Conservation (phyloP, 1,284 basidiomycete genomes). For the Cryptococcus depauperatus region DNA sequence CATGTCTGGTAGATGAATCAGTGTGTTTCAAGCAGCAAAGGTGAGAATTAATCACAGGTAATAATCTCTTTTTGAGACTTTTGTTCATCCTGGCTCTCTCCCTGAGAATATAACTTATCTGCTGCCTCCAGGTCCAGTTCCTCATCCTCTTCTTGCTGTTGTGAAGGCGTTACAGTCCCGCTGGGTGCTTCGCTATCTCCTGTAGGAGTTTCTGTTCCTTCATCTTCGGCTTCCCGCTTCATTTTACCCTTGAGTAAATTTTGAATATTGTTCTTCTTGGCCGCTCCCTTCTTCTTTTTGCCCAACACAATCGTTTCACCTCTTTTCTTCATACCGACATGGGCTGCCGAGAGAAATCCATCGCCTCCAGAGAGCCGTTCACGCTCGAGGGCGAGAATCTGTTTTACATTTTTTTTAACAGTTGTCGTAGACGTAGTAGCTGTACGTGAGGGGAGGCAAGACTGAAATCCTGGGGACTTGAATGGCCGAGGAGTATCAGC, state of each 20-base stretch:
- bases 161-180: conserved; percentile 23
- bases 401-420: conserved; percentile 40
- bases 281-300: conserved; percentile 36
- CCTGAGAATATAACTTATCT: neutral
- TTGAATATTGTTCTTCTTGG: conserved; percentile 12
- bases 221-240: conserved; percentile 11
- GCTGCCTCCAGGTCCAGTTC: conserved; percentile 14
- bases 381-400: conserved; percentile 41
- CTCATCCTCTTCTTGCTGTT: conserved; percentile 18
- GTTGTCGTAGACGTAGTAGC: conserved; percentile 25
- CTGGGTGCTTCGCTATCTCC: conserved; percentile 9
- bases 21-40: neutral
- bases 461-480: conserved; percentile 32
- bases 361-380: conserved; percentile 39
- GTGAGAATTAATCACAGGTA: conserved; percentile 34
- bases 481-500: conserved; percentile 39
- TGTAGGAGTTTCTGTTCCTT: conserved; percentile 3
- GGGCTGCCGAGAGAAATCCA: conserved; percentile 33
- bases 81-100: conserved; percentile 1
- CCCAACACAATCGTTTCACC: conserved; percentile 34
- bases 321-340: conserved; percentile 28
- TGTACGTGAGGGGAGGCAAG: conserved; percentile 31
- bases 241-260: conserved; percentile 15
- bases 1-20: conserved; percentile 27
- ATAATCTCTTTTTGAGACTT: conserved; percentile 34